Evolutionary conservation across 2,329 filamentous ascomycete genomes (phyloP), one percentile per base, ranked within the genome.

Genomic region (Grosmannia penicillata): DNA sequence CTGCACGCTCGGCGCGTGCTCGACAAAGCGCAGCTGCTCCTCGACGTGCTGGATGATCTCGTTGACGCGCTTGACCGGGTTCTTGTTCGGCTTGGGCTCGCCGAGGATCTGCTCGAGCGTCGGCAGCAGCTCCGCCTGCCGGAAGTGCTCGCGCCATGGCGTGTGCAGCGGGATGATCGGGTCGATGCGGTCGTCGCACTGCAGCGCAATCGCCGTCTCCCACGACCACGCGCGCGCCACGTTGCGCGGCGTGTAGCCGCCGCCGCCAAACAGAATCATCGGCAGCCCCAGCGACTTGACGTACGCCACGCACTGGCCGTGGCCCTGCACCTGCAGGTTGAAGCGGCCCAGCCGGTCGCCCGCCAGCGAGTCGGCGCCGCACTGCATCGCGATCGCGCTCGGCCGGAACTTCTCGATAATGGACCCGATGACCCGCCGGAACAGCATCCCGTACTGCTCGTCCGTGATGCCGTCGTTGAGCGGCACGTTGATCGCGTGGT

Each of bases 161-260:
- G 89, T 76, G 50, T 93, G 78, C 26, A 72, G 61, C 0, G 91
- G 89, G 22, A 96, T 78, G 11, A 75, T 70, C 15, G 80, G 72
- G 54, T 68, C 63, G 45, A 95, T 78, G 41, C 73, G 71, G 45
- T 80, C 68, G 43, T 81, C 69, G 41, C 76, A 77, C 48, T 78
- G 77, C 45, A 93, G 82, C 43, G 85, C 85, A 48, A 96, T 84
- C 43, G 82, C 82, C 11, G 91, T 98, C 62, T 98, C 91, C 59
- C 93, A 89, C 19, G 87, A 85, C 91, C 91, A 98, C 23, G 89
- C 86, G 38, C 91, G 81, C 30, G 91, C 91, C 7, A 98, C 91
- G 52, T 98, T 98, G 47, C 89, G 76, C 6, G 91, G 87, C 13
- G 91, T 98, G 60, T 98, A 98, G 22, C 91, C 91, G 40, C 91